Percentiles rank a stretch among this genome's conserved stretches.
Conservation (phyloP, 202 grass and related monocot species). For the Elaeis oleifera region DNA sequence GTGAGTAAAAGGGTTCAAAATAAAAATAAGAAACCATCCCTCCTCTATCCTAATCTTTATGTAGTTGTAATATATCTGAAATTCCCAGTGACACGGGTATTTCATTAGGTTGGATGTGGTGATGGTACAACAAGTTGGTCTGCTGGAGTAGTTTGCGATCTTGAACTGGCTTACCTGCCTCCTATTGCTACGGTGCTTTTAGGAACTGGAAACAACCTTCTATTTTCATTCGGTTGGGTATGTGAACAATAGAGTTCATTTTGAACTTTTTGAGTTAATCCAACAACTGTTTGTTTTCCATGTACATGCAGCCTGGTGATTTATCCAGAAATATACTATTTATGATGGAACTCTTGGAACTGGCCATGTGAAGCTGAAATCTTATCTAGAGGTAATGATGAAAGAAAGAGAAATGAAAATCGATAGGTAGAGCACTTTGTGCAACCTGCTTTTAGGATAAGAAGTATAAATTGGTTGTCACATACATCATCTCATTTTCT, state of each 20-base stretch:
- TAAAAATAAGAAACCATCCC: no score
- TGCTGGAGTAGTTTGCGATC: slow-evolving; percentile 80
- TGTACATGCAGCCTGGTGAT: no score
- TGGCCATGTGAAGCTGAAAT: slow-evolving; percentile 5
- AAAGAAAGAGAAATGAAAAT: slow-evolving; percentile 73
- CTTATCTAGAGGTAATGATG: slow-evolving; percentile 58
- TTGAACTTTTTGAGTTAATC: no score
- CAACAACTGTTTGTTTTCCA: no score
- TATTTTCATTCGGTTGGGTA: slow-evolving; percentile 98
- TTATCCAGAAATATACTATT: no score
- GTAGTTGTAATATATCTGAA: background rate
- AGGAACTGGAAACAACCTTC: slow-evolving; percentile 96
- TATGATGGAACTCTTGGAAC: no score
- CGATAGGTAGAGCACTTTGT: slow-evolving; percentile 43
- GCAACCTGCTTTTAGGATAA: no score
- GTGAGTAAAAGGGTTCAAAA: slow-evolving; percentile 35
- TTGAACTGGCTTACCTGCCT: slow-evolving; percentile 67
- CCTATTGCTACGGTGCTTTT: slow-evolving; percentile 74
- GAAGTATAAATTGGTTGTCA: no score
- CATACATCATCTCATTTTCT: no score
- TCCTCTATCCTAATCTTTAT: background rate
- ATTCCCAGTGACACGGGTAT: slow-evolving; percentile 6
- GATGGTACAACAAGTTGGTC: slow-evolving; percentile 85
- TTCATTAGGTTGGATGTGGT: slow-evolving; percentile 83
- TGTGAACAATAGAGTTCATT: slow-evolving; percentile 12